phyloP scores from a whole-genome alignment of 768 basidiomycete species.

The Kwoniella sp. region DNA sequence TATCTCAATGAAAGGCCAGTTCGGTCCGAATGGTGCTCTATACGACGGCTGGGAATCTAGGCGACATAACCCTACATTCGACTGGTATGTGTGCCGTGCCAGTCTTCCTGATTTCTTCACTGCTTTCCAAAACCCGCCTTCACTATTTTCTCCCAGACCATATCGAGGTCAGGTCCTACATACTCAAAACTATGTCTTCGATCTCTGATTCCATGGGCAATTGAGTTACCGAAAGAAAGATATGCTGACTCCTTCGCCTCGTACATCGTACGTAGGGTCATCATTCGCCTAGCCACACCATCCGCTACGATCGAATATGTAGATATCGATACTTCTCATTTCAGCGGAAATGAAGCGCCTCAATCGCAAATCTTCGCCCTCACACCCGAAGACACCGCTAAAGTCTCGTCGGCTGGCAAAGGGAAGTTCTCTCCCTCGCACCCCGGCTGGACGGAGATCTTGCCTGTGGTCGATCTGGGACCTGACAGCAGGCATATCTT shows the following conservation, averaged over 20 bases:
- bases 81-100: slow-evolving; percentile 69
- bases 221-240: too few relatives aligned
- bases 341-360: slow-evolving; percentile 76
- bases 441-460: slow-evolving; percentile 68
- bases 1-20: slow-evolving; percentile 88
- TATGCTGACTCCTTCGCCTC: not conserved
- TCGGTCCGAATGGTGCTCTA: slow-evolving; percentile 90
- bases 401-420: slow-evolving; percentile 43
- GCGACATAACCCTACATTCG: slow-evolving; percentile 81
- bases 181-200: too few relatives aligned
- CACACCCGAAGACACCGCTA: slow-evolving; percentile 3
- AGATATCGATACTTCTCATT: slow-evolving; percentile 93
- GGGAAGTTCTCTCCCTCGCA: slow-evolving; percentile 29
- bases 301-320: slow-evolving; percentile 73
- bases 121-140: too few relatives aligned
- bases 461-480: slow-evolving; percentile 74
- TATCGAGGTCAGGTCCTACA: too few relatives aligned
- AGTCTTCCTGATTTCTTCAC: not conserved
- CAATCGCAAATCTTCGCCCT: slow-evolving; percentile 70
- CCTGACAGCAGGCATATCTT: slow-evolving; percentile 90
- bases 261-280: slow-evolving; percentile 66
- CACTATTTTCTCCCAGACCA: too few relatives aligned
- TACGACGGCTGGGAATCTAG: slow-evolving; percentile 93
- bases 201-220: too few relatives aligned
- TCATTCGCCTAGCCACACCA: slow-evolving; percentile 78